Evolutionary conservation across 139 green algal genomes (phyloP).

Genomic region (Coelastrella sp.): DNA sequence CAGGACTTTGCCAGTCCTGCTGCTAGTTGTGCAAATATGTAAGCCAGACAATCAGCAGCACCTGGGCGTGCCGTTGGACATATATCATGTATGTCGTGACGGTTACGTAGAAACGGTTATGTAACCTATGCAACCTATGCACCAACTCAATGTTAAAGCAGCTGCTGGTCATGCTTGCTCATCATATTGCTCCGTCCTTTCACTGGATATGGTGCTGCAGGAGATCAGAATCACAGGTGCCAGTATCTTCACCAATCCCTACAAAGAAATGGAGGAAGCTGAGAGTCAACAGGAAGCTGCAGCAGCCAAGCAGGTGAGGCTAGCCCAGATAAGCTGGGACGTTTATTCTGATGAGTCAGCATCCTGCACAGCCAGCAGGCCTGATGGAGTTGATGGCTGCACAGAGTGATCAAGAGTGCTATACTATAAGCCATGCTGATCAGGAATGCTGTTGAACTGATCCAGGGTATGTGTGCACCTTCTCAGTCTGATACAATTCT

Average conservation of each 20-base stretch:
- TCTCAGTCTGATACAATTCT: neutral
- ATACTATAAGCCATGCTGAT: neutral
- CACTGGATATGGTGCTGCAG: constrained; percentile 27
- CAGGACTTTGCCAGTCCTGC: neutral
- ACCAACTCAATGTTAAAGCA: neutral
- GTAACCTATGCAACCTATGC: neutral
- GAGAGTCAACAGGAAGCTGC: constrained; percentile 67
- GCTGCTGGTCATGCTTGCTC: neutral
- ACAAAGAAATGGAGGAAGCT: constrained; percentile 85
- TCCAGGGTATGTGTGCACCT: too few relatives aligned
- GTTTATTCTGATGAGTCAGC: neutral
- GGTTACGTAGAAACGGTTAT: neutral
- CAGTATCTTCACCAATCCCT: constrained; percentile 95
- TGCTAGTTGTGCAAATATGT: neutral
- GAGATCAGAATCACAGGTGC: constrained; percentile 82
- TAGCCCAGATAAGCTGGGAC: neutral
- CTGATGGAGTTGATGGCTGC: neutral
- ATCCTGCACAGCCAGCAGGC: too few relatives aligned
- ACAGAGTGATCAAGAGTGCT: neutral
- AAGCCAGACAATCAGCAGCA: neutral
- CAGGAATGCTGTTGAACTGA: too few relatives aligned
- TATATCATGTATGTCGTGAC: too few relatives aligned
- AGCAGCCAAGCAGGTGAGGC: constrained; percentile 46
- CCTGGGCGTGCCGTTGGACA: neutral
- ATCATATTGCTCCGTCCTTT: neutral